Evolutionary conservation across 2,329 filamentous ascomycete species (phyloP), one percentile per base, ranked within the genome.

Genomic region (Diaporthe sp.): DNA sequence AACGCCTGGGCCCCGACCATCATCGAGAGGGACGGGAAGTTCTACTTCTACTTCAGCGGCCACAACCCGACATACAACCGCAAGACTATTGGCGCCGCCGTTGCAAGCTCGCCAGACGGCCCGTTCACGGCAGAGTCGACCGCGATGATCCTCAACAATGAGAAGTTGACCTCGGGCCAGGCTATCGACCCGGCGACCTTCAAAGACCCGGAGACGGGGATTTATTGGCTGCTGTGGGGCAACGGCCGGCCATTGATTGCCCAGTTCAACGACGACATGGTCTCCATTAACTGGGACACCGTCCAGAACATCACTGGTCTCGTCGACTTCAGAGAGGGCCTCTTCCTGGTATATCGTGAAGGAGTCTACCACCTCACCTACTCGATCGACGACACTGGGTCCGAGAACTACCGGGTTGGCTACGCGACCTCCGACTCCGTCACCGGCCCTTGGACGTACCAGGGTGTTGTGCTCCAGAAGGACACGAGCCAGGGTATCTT

Each of bases 1-100:
- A 92, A 93, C 78, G 88, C 92, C 4, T 93, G 92, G 92, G 92
- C 92, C 0, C 92, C 92, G 0, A 91, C 92, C 70, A 92, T 92
- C 3, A 89, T 90, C 1, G 82, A 85, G 67, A 90, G 89, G 68
- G 85, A 89, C 75, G 90, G 89, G 0, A 91, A 91, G 82, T 93
- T 90, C 82, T 93, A 92, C 79, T 89, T 93, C 39, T 92, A 91
- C 82, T 93, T 92, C 81, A 88, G 84, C 51, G 87, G 87, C 0
- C 81, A 88, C 22, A 86, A 87, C 57, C 89, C 91, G 0, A 89
- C 89, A 0, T 83, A 88, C 44, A 85, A 91, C 75, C 85, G 89
- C 77, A 87, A 92, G 72, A 90, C 89, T 4, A 91, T 93, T 46
- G 92, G 92, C 4, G 92, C 91, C 0, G 92, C 92, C 0, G 86